These are phyloP conservation scores for Nothophytophthora sp. DNA, from an alignment of 352 stramenopile species.

Conservation along the genomic window DNA sequence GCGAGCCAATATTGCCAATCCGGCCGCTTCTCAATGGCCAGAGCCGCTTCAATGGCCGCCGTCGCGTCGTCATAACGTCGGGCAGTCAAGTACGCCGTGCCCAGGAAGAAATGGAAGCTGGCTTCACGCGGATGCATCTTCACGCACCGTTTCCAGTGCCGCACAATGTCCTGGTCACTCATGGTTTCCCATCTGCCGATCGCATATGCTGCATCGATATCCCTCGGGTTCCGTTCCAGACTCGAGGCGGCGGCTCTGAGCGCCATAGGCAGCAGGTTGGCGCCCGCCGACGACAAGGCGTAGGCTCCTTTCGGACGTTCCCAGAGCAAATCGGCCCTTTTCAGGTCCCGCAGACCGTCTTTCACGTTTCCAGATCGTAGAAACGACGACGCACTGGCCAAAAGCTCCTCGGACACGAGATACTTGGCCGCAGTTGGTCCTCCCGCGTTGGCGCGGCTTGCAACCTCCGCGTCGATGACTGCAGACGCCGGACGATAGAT, in stretches of 20 bases:
- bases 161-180: constrained; percentile 19
- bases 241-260: constrained; percentile 22
- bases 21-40: constrained; percentile 26
- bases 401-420: constrained; percentile 17
- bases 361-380: constrained; percentile 21
- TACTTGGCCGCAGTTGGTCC: constrained; percentile 29
- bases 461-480: constrained; percentile 29
- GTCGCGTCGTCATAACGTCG: constrained; percentile 23
- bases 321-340: constrained; percentile 29
- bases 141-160: constrained; percentile 33
- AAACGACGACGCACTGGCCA: constrained; percentile 8
- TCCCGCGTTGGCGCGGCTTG: constrained; percentile 18
- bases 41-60: constrained; percentile 22
- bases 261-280: constrained; percentile 13
- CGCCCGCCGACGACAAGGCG: not conserved
- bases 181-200: constrained; percentile 30
- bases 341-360: constrained; percentile 18
- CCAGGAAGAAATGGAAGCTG: constrained; percentile 32
- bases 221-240: constrained; percentile 24
- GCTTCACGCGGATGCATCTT: constrained; percentile 32
- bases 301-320: constrained; percentile 19
- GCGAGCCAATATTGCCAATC: constrained; percentile 33
- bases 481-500: constrained; percentile 26
- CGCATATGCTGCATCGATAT: constrained; percentile 32
- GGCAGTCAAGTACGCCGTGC: constrained; percentile 21